Conservation (phyloP, 257 asterid species). For the Eustoma russellianum region DNA sequence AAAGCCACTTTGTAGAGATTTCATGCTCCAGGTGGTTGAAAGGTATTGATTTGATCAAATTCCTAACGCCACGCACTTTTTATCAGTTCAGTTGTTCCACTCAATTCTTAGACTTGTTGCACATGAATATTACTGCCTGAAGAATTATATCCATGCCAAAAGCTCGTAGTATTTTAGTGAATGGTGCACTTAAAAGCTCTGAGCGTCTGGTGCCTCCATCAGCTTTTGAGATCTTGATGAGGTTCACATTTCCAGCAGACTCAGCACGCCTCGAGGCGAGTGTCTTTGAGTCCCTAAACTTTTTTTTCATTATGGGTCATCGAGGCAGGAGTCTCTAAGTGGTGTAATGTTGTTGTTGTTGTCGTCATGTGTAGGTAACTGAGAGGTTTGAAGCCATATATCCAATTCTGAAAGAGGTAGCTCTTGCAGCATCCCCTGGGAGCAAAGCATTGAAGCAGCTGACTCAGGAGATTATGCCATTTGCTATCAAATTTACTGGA, state of each 20-base stretch:
- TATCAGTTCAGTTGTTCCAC: background rate
- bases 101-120: background rate
- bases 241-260: conserved; percentile 13
- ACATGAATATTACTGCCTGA: background rate
- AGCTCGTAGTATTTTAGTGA: conserved; percentile 14
- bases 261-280: conserved; percentile 14
- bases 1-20: conserved; percentile 24
- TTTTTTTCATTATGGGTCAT: too few species aligned
- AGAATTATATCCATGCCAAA: conserved; percentile 13
- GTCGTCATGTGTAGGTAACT: conserved; percentile 17
- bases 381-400: conserved; percentile 23
- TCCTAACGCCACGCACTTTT: too few species aligned
- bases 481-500: conserved; percentile 20
- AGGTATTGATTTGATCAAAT: conserved; percentile 8
- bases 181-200: conserved; percentile 20
- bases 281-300: background rate
- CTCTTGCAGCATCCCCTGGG: conserved; percentile 24
- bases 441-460: conserved; percentile 25
- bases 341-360: too few species aligned
- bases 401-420: conserved; percentile 24
- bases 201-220: conserved; percentile 19
- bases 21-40: conserved; percentile 26
- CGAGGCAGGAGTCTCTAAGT: too few species aligned
- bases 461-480: conserved; percentile 18
- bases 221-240: conserved; percentile 12